Conservation (phyloP, 495 filamentous ascomycete species). For the Oleoguttula mirabilis region DNA sequence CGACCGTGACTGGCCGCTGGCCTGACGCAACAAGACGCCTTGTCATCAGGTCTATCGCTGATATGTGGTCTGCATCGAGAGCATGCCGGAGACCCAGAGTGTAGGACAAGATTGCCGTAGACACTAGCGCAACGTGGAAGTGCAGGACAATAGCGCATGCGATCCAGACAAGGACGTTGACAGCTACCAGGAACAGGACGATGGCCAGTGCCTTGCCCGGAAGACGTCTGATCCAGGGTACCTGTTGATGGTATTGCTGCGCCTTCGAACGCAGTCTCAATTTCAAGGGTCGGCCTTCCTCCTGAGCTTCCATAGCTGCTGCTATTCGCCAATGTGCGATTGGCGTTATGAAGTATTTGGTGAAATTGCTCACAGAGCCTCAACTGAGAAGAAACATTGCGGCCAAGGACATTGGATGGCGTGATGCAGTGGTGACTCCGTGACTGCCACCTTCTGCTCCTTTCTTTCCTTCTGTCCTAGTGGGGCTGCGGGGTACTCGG, state of each 20-base stretch:
- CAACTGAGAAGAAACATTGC: too few species aligned
- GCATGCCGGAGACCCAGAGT: slow-evolving; percentile 88
- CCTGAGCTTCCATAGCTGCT: too few species aligned
- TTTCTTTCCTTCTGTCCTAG: too few species aligned
- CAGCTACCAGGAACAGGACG: slow-evolving; percentile 48
- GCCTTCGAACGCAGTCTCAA: slow-evolving; percentile 21
- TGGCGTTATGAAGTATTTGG: too few species aligned
- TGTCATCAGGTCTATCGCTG: slow-evolving; percentile 93
- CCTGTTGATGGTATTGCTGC: slow-evolving; percentile 24
- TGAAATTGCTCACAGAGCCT: too few species aligned
- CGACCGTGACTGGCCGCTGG: slow-evolving; percentile 79
- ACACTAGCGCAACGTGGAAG: slow-evolving; percentile 45
- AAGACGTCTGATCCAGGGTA: slow-evolving; percentile 34
- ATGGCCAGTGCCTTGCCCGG: slow-evolving; percentile 55
- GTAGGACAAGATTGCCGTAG: slow-evolving; percentile 72
- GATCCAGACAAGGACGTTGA: slow-evolving; percentile 65
- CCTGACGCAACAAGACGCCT: slow-evolving; percentile 78
- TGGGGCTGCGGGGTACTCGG: not conserved
- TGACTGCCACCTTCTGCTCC: too few species aligned
- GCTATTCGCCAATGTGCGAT: too few species aligned
- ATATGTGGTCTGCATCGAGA: slow-evolving; percentile 93
- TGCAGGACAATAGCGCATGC: slow-evolving; percentile 54
- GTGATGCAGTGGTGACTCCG: too few species aligned
- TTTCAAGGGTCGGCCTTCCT: too few species aligned
- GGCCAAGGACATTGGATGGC: too few species aligned